phyloP scores from a whole-genome alignment of 2,329 filamentous ascomycete genomes.

The Paecilomyces variotii region DNA sequence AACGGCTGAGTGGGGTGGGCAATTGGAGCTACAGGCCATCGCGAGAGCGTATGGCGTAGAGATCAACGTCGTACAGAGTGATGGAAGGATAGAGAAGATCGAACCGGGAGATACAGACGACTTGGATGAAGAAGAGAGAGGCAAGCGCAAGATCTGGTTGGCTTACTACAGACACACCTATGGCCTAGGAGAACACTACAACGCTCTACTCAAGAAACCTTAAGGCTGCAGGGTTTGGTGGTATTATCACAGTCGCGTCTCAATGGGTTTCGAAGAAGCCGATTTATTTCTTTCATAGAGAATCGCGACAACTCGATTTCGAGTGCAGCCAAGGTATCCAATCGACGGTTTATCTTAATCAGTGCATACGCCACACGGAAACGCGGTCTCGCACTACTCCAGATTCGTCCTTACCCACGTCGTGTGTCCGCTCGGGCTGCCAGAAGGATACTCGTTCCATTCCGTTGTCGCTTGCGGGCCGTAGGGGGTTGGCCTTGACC shows the following conservation, averaged over 20 bases:
- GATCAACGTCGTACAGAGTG: constrained; percentile 75
- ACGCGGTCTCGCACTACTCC: constrained; percentile 36
- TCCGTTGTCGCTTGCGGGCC: constrained; percentile 31
- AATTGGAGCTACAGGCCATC: constrained; percentile 80
- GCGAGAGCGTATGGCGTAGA: constrained; percentile 70
- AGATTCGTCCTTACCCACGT: constrained; percentile 40
- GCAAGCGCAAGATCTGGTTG: constrained; percentile 66
- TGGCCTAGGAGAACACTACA: constrained; percentile 94
- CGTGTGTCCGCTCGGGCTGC: constrained; percentile 49
- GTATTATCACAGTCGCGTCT: background rate
- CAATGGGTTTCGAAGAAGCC: background rate
- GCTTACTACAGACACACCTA: constrained; percentile 94
- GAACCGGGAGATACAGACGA: constrained; percentile 40
- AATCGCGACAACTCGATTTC: background rate
- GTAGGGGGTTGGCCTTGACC: constrained; percentile 41
- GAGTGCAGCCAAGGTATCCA: background rate
- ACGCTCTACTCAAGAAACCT: constrained; percentile 59
- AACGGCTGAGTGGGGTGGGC: constrained; percentile 93
- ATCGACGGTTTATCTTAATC: background rate
- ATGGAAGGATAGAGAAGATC: constrained; percentile 72
- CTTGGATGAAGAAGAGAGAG: constrained; percentile 35
- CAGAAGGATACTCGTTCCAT: constrained; percentile 46
- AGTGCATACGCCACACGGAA: constrained; percentile 33
- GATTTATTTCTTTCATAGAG: background rate
- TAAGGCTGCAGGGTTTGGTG: constrained; percentile 8